Evolutionary conservation across 2,329 filamentous ascomycete genomes (phyloP).

Genomic region (Monilinia vaccinii-corymbosi): DNA sequence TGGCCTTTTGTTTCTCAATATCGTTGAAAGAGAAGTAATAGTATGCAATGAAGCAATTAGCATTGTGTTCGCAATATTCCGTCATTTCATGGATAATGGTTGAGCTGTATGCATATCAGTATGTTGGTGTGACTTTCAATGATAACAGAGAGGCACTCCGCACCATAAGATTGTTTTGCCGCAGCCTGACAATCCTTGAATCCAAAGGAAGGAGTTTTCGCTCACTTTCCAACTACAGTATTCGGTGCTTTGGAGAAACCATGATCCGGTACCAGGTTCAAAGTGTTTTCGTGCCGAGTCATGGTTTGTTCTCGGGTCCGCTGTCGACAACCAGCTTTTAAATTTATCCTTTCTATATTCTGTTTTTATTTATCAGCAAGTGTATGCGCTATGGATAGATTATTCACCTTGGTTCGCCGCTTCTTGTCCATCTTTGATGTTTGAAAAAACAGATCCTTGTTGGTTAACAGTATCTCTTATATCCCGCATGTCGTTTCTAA

Average conservation of each 20-base stretch:
- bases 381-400: no score
- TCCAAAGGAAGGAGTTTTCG: background rate
- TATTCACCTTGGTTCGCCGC: background rate
- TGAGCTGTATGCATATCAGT: background rate
- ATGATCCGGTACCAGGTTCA: background rate
- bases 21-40: constrained; percentile 1
- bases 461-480: background rate
- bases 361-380: background rate
- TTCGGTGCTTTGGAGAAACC: background rate
- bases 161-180: background rate
- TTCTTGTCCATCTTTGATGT: no score
- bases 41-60: background rate
- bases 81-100: background rate
- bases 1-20: background rate
- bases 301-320: background rate
- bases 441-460: background rate
- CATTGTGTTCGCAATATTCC: background rate
- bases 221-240: background rate
- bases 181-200: background rate
- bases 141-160: background rate
- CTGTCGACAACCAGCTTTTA: background rate
- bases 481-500: background rate
- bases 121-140: background rate
- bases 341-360: background rate
- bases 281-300: background rate